phyloP scores from a whole-genome alignment of 2,329 filamentous ascomycete species.

The Rhynchosporium secalis region DNA sequence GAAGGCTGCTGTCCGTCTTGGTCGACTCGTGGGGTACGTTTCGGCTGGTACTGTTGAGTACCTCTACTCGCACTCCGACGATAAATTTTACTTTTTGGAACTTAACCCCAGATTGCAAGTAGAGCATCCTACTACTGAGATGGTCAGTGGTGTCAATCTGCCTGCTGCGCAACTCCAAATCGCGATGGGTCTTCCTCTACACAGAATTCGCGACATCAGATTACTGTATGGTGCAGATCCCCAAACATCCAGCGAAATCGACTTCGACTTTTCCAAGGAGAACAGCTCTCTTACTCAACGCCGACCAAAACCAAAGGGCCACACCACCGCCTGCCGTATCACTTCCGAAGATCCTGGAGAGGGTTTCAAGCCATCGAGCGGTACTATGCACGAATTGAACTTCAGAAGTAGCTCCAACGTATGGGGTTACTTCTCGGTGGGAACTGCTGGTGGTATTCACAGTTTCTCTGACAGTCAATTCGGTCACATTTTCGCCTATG shows the following conservation, averaged over 20 bases:
- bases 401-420: constrained; percentile 98
- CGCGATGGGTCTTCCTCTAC: constrained; percentile 96
- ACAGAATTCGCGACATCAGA: constrained; percentile 94
- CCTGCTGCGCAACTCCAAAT: constrained; percentile 97
- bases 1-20: constrained; percentile 89
- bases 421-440: constrained; percentile 99
- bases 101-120: constrained; percentile 98
- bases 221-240: constrained; percentile 95
- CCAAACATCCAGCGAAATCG: constrained; percentile 80
- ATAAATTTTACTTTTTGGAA: constrained; percentile 99
- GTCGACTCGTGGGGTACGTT: constrained; percentile 93
- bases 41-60: constrained; percentile 99
- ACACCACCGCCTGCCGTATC: constrained; percentile 98
- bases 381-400: constrained; percentile 98
- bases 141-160: constrained; percentile 97
- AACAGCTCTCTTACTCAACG: constrained; percentile 82
- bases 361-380: constrained; percentile 98
- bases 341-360: constrained; percentile 98
- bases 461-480: constrained; percentile 99
- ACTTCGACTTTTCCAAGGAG: constrained; percentile 92
- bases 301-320: constrained; percentile 88
- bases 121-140: constrained; percentile 98
- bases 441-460: constrained; percentile 94
- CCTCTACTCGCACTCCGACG: constrained; percentile 94
- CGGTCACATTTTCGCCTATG: constrained; percentile 98